These are phyloP conservation scores for Penicillium paneum DNA, from an alignment of 2,329 filamentous ascomycete genomes.

Conservation along the genomic window DNA sequence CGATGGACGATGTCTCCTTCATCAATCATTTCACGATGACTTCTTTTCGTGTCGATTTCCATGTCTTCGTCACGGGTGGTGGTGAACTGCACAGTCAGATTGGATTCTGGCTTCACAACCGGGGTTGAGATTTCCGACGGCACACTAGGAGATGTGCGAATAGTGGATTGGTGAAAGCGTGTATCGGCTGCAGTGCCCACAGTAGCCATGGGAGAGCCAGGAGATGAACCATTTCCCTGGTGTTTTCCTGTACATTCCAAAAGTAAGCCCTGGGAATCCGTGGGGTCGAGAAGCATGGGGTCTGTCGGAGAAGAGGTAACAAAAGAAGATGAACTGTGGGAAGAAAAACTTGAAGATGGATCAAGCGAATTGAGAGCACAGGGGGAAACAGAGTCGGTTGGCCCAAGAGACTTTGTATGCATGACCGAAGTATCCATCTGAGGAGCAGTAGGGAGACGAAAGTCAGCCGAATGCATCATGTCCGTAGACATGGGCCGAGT, in stretches of 20 bases:
- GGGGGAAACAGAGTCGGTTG: not conserved
- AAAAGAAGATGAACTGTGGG: not conserved
- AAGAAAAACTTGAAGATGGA: not conserved
- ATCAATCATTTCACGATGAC: constrained; percentile 31
- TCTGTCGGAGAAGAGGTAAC: constrained; percentile 8
- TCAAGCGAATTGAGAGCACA: not conserved
- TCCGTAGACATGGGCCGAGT: not conserved
- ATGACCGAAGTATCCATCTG: not conserved
- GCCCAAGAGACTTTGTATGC: not conserved
- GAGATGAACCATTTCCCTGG: constrained; percentile 15
- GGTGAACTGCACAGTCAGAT: constrained; percentile 32
- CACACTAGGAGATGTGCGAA: constrained; percentile 18
- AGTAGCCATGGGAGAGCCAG: constrained; percentile 20
- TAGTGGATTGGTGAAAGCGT: constrained; percentile 14
- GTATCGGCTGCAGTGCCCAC: constrained; percentile 26
- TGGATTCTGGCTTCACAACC: constrained; percentile 15
- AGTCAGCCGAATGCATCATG: not conserved
- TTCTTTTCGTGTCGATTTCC: constrained; percentile 31
- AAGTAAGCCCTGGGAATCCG: constrained; percentile 22
- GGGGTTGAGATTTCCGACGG: constrained; percentile 16
- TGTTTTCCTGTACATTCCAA: constrained; percentile 21
- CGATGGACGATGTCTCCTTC: constrained; percentile 28
- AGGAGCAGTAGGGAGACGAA: not conserved
- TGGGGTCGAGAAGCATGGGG: constrained; percentile 13
- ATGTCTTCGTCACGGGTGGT: constrained; percentile 23